Conservation (phyloP, 176 grass and related monocot genomes). For the Chloris gayana region DNA sequence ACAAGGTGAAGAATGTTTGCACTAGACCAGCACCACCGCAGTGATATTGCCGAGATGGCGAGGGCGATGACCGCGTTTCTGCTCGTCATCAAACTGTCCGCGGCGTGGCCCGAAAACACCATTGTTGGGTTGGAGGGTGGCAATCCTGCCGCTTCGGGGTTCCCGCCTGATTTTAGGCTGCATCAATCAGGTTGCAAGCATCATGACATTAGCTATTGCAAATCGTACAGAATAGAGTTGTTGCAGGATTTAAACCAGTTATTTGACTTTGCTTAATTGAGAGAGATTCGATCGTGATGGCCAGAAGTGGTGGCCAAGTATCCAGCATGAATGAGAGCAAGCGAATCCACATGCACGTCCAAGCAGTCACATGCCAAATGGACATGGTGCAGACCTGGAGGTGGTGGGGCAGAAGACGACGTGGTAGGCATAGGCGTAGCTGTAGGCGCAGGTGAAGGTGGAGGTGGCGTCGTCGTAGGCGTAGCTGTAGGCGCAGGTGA, state of each 20-base stretch:
- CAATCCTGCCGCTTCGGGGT: constrained; percentile 35
- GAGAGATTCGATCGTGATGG: neutral
- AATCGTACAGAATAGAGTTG: neutral
- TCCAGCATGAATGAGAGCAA: neutral
- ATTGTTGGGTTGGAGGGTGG: constrained; percentile 17
- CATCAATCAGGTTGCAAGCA: neutral
- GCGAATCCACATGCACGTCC: constrained; percentile 14
- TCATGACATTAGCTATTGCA: neutral
- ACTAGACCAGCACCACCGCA: neutral
- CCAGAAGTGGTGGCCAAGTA: neutral
- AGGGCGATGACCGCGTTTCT: neutral
- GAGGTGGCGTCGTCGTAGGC: too few relatives aligned
- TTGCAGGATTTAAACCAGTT: neutral
- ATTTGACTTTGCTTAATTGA: neutral
- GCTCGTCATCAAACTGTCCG: neutral
- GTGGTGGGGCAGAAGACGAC: constrained; percentile 81
- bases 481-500: constrained; percentile 58
- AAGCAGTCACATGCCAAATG: neutral
- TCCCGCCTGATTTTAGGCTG: constrained; percentile 47
- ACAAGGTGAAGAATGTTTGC: too few relatives aligned
- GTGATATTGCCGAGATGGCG: neutral
- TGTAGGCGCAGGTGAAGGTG: too few relatives aligned
- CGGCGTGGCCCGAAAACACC: constrained; percentile 14
- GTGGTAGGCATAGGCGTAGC: constrained; percentile 71
- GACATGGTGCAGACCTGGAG: constrained; percentile 47